These are phyloP conservation scores for Camellia oleifera DNA, from an alignment of 179 eudicot genomes.

Conservation along the genomic window DNA sequence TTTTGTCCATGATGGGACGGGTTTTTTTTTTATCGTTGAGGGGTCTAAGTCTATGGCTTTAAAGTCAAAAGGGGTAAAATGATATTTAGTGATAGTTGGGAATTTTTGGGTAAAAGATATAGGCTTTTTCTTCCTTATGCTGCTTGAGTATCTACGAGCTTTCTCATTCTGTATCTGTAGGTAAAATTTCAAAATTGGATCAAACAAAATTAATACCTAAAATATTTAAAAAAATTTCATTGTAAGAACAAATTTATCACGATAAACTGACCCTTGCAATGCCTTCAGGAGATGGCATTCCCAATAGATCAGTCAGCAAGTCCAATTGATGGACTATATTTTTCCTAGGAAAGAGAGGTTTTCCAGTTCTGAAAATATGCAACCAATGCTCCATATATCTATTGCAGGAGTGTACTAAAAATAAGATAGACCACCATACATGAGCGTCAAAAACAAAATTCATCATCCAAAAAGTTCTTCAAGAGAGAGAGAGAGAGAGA, in stretches of 20 bases:
- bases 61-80: too few relatives aligned
- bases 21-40: too few relatives aligned
- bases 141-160: constrained; percentile 35
- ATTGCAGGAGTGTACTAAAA: constrained; percentile 45
- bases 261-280: constrained; percentile 30
- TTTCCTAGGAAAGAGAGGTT: constrained; percentile 42
- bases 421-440: not conserved
- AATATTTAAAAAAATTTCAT: not conserved
- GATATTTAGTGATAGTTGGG: constrained; percentile 7
- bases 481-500: too few relatives aligned
- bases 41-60: too few relatives aligned
- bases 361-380: constrained; percentile 43
- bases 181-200: constrained; percentile 9
- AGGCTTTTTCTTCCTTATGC: constrained; percentile 34
- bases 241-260: not conserved
- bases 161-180: constrained; percentile 38
- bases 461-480: too few relatives aligned
- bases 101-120: constrained; percentile 33
- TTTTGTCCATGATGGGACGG: too few relatives aligned
- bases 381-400: constrained; percentile 45
- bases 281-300: constrained; percentile 38
- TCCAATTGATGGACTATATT: constrained; percentile 45
- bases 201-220: not conserved
- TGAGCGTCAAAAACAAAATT: too few relatives aligned
- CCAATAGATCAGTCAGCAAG: constrained; percentile 39